Evolutionary conservation across 2,329 filamentous ascomycete species (phyloP).

Genomic region (Talaromyces atroroseus): DNA sequence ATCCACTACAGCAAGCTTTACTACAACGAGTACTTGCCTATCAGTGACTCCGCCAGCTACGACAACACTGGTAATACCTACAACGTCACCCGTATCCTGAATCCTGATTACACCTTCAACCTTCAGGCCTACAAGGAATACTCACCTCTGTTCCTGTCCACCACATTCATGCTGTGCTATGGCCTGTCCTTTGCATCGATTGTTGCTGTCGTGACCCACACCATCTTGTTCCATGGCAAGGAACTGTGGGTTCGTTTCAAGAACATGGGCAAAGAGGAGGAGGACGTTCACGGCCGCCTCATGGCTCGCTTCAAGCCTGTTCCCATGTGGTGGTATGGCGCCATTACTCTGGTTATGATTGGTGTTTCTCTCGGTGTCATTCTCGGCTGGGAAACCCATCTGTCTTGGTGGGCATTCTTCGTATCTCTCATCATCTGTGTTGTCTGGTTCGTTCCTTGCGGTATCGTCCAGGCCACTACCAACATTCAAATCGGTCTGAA

Average conservation of each 20-base stretch:
- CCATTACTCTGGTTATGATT: slow-evolving; percentile 46
- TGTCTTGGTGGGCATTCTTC: slow-evolving; percentile 68
- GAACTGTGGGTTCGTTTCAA: slow-evolving; percentile 61
- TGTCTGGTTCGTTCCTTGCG: slow-evolving; percentile 55
- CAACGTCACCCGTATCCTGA: slow-evolving; percentile 60
- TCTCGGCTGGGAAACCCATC: slow-evolving; percentile 57
- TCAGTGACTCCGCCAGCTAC: slow-evolving; percentile 64
- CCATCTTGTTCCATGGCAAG: slow-evolving; percentile 60
- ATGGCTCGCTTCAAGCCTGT: slow-evolving; percentile 54
- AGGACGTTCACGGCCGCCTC: slow-evolving; percentile 51
- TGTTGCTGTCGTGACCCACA: slow-evolving; percentile 63
- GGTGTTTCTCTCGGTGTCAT: slow-evolving; percentile 44
- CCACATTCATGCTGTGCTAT: slow-evolving; percentile 65
- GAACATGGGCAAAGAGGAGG: slow-evolving; percentile 51
- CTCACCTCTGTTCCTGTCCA: slow-evolving; percentile 58
- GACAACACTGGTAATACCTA: slow-evolving; percentile 64
- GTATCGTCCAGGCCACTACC: slow-evolving; percentile 64
- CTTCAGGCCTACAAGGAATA: slow-evolving; percentile 60
- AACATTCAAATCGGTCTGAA: slow-evolving; percentile 64
- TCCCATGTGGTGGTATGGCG: slow-evolving; percentile 54
- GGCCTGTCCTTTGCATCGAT: slow-evolving; percentile 69
- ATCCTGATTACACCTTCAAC: slow-evolving; percentile 57
- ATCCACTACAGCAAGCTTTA: slow-evolving; percentile 63
- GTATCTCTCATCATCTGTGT: slow-evolving; percentile 60
- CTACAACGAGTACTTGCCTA: slow-evolving; percentile 61